Base-by-base conservation (phyloP, 306 rosid genomes). In the Pueraria montana region DNA sequence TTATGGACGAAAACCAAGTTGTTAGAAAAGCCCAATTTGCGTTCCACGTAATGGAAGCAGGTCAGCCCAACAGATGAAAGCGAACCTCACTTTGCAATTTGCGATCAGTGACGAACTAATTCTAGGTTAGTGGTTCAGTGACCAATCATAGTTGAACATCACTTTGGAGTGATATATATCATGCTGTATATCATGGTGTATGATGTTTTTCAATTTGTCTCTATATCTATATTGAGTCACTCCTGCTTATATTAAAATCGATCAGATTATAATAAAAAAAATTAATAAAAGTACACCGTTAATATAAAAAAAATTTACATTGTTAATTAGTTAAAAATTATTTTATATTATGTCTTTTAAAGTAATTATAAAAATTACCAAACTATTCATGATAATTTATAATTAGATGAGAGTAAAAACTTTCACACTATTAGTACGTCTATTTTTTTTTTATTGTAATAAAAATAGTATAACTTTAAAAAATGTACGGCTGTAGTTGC, bases 61-160 rank as follows among this genome's bases (percentile, higher is more conserved):
- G 30, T 48, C 4, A 62, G 79, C 67, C 80, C 80, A 73, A 62
- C 26, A 21, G 32, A 3, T 46, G 64, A 67, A 56, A 77, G 76
- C 7, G 50, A 48, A 78, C 80, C 74, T 30, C 82, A 76, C 79
- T 49, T 80, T 45, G 38, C 81, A 74, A 79, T 17, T 84, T 65
- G 62, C 72, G 55, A 75, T 52, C 30, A 80, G 67, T 75, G 80
- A 53, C 76, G 42, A 83, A 62, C 79, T 75, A 68, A 75, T 79
- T 78, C 34, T 43, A 17, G 48, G 63, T 24, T 38, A 48, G 55
- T 78, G 56, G 2, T 5, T 53, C n/a, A 7, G 3, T 53, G 59
- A 75, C 78, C 73, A 59, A 83, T 43, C 65, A 63, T 17, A 23
- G 34, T 30, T 5, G n/a, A 26, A 11, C 13, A 45, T 55, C 42